Evolutionary conservation across 805 yeast species (phyloP).

Genomic region (Yarrowia yakushimensis): DNA sequence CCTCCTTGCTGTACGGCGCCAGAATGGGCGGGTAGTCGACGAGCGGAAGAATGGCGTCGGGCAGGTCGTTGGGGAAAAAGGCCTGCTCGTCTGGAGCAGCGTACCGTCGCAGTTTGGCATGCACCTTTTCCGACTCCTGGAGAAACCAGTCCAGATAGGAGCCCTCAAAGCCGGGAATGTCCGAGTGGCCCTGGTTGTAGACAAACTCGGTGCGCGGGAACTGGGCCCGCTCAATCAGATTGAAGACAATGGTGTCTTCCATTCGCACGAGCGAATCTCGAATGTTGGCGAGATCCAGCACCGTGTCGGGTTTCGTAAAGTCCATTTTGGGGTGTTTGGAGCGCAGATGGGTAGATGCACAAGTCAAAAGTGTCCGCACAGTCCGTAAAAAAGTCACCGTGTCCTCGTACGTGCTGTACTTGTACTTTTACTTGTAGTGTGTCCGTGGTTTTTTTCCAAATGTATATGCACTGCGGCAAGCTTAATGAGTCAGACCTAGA

Average conservation of each 20-base stretch:
- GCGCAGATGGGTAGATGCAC: not conserved
- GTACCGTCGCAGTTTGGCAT: conserved; percentile 79
- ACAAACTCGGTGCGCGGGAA: conserved; percentile 72
- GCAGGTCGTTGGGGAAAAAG: conserved; percentile 67
- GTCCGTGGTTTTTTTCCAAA: too few species aligned
- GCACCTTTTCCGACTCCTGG: conserved; percentile 66
- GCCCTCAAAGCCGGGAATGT: conserved; percentile 57
- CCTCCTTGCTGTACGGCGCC: conserved; percentile 67
- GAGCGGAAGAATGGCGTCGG: conserved; percentile 73
- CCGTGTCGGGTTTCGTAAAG: conserved; percentile 77
- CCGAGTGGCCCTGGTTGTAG: conserved; percentile 54
- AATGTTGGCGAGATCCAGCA: conserved; percentile 74
- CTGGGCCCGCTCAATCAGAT: conserved; percentile 89
- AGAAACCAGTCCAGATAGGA: conserved; percentile 86
- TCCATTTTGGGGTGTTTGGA: conserved; percentile 52
- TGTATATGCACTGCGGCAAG: not conserved
- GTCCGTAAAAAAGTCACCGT: not conserved
- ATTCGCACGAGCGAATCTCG: conserved; percentile 80
- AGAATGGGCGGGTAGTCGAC: conserved; percentile 74
- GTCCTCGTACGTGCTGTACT: too few species aligned
- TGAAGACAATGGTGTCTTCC: conserved; percentile 95
- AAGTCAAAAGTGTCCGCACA: not conserved
- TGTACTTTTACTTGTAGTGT: too few species aligned
- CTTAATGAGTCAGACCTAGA: conserved; percentile 7
- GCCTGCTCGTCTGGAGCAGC: conserved; percentile 95